Percentiles rank a stretch among this genome's conserved stretches.
These are phyloP conservation scores for Vitis rupestris DNA, from an alignment of 164 flowering plant species.

Conservation along the genomic window DNA sequence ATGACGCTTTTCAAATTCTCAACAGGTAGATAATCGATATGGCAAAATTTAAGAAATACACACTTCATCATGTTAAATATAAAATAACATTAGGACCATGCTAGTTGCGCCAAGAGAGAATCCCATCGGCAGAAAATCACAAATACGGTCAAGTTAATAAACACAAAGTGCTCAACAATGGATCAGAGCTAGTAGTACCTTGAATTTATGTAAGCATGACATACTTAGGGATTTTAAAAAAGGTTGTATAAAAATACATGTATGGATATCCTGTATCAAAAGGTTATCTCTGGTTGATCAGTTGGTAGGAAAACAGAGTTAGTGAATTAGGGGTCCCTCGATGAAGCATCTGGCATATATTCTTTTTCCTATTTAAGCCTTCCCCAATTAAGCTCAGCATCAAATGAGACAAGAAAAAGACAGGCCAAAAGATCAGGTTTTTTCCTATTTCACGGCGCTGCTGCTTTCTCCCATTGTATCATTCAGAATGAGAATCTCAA, in stretches of 20 bases:
- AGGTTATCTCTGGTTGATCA: not conserved
- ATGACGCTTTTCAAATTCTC: not conserved
- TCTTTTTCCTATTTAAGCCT: slow-evolving; percentile 17
- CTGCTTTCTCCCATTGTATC: slow-evolving; percentile 24
- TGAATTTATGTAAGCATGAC: not conserved
- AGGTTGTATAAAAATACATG: not conserved
- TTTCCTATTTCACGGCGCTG: slow-evolving; percentile 18
- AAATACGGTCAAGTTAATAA: not conserved
- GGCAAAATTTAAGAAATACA: not conserved
- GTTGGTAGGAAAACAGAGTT: slow-evolving; percentile 11
- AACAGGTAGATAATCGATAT: not conserved
- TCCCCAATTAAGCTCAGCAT: slow-evolving; percentile 9
- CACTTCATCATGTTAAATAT: not conserved
- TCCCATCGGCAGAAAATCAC: not conserved
- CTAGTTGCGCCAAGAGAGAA: not conserved
- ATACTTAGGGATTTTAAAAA: not conserved
- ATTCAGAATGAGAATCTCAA: slow-evolving; percentile 34
- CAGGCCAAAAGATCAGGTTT: slow-evolving; percentile 12
- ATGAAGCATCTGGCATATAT: slow-evolving; percentile 21
- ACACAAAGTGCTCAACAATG: not conserved
- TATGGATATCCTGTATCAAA: not conserved
- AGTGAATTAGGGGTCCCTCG: slow-evolving; percentile 37
- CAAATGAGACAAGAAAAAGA: slow-evolving; percentile 14
- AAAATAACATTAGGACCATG: not conserved
- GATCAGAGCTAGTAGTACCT: not conserved